A percentile compares a stretch with the other conserved stretches of the same genome.
Conservation (phyloP, 2,329 filamentous ascomycete genomes). For the Colletotrichum simmondsii region DNA sequence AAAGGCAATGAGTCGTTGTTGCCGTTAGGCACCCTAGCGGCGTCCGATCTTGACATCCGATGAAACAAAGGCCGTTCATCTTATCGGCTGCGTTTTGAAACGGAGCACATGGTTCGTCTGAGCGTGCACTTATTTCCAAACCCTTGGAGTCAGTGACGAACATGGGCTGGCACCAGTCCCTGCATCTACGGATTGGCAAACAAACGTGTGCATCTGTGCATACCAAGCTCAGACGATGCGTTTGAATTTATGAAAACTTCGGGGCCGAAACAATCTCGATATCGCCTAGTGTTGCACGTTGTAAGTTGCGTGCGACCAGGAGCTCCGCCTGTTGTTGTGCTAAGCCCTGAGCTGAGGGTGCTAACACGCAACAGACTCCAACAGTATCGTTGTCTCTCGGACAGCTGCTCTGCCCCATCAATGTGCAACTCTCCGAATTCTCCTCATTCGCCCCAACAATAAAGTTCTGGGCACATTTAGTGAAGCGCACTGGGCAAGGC, state of each 20-base stretch:
- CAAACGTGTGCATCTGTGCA: not conserved
- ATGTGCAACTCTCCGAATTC: not conserved
- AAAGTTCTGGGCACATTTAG: not conserved
- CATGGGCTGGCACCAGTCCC: not conserved
- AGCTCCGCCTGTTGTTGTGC: not conserved
- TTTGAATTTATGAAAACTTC: not conserved
- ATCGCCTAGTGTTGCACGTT: not conserved
- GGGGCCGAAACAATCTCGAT: not conserved
- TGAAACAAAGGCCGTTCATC: constrained; percentile 14
- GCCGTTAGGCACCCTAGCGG: not conserved
- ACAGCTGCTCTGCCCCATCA: too few species aligned
- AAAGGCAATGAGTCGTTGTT: not conserved
- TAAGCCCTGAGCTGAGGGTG: not conserved
- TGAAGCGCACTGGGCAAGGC: not conserved
- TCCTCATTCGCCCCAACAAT: not conserved
- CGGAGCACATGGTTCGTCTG: constrained; percentile 19
- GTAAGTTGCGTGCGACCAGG: not conserved
- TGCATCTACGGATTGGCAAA: not conserved
- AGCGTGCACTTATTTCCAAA: constrained; percentile 13
- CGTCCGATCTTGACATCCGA: constrained; percentile 28
- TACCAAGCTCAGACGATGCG: not conserved
- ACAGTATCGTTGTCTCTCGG: not conserved
- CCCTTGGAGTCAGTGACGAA: not conserved
- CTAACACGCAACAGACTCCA: not conserved
- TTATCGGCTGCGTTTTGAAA: constrained; percentile 21